Evolutionary conservation across 2,329 filamentous ascomycete genomes (phyloP), one percentile per base, ranked within the genome.

Genomic region (Stylonectria norvegica): DNA sequence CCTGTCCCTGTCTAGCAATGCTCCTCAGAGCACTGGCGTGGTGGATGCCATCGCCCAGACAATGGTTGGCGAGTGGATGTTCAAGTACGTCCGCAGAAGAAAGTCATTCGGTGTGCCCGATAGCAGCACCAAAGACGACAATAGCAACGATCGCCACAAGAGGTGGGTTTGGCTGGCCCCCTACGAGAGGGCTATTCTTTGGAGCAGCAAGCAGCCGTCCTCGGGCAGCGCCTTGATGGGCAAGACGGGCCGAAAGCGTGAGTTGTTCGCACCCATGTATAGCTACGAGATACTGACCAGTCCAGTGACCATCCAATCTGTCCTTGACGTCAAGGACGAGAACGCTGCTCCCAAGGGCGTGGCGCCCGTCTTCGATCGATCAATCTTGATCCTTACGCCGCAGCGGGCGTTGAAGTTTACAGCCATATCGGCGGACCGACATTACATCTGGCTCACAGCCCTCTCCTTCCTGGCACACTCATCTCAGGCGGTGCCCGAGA

Each of bases 1-100:
- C 60, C 67, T 47, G 57, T 66, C 48, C 77, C 70, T 75, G 20
- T 43, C 35, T 39, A 74, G 70, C 29, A 81, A 75, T 51, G 69
- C 72, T 9, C 75, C 79, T 20, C 83, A 89, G 51, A 79, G 83
- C 30, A 85, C 85, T 0, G 85, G 82, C 31, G 88, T 97, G 11
- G 91, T 98, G 5, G 93, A 97, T 67, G 89, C 93, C 4, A 97
- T 98, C 63, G 90, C 93, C 2, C 90, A 95, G 60, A 94, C 91
- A 0, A 98, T 98, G 93, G 89, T 98, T 20, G 93, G 93, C 25
- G 93, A 97, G 58, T 93, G 88, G 86, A 91, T 94, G 86, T 90
- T 84, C 72, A 94, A 94, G 65, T 93, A 94, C 57, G 85, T 91
- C 22, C 78, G 87, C 36, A 79, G 87, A 61, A 81, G 91, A 50